A percentile compares a stretch with the other conserved stretches of the same genome.
Evolutionary conservation across 208 protist genomes (phyloP).

Genomic region (Wallacemonas collosoma): DNA sequence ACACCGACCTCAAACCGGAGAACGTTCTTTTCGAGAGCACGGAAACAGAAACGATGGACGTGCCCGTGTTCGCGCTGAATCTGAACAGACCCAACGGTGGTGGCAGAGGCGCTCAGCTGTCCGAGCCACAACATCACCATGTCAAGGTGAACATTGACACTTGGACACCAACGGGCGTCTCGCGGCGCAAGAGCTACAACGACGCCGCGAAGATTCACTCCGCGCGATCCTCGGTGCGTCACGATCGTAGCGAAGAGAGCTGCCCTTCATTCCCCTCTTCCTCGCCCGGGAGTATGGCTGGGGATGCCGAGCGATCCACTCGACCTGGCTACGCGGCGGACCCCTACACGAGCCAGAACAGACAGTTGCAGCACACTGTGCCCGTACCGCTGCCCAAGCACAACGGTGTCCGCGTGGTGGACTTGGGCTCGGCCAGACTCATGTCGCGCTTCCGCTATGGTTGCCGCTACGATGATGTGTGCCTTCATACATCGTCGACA

Average conservation of each 20-base stretch:
- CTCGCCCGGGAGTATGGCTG: not conserved
- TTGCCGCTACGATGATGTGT: constrained; percentile 11
- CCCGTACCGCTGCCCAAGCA: constrained; percentile 51
- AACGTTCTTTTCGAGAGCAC: constrained; percentile 83
- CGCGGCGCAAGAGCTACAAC: constrained; percentile 2
- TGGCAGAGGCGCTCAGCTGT: constrained; percentile 16
- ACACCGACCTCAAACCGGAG: constrained; percentile 88
- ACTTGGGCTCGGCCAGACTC: constrained; percentile 73
- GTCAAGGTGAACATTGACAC: constrained; percentile 15
- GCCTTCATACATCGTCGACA: not conserved
- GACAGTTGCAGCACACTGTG: constrained; percentile 30
- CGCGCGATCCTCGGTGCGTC: not conserved
- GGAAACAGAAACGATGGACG: constrained; percentile 19
- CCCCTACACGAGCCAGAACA: not conserved
- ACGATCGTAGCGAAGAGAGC: not conserved
- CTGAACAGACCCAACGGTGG: constrained; percentile 10
- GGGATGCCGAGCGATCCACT: not conserved
- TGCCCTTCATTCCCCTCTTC: not conserved
- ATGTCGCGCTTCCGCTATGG: constrained; percentile 31
- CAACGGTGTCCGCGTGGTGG: constrained; percentile 73
- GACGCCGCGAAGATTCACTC: constrained; percentile 13
- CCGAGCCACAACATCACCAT: constrained; percentile 30
- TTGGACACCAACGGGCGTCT: not conserved
- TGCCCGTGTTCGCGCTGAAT: constrained; percentile 6
- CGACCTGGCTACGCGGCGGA: not conserved